Base-by-base conservation (phyloP, 1,284 basidiomycete genomes). In the Stereum hirsutum region DNA sequence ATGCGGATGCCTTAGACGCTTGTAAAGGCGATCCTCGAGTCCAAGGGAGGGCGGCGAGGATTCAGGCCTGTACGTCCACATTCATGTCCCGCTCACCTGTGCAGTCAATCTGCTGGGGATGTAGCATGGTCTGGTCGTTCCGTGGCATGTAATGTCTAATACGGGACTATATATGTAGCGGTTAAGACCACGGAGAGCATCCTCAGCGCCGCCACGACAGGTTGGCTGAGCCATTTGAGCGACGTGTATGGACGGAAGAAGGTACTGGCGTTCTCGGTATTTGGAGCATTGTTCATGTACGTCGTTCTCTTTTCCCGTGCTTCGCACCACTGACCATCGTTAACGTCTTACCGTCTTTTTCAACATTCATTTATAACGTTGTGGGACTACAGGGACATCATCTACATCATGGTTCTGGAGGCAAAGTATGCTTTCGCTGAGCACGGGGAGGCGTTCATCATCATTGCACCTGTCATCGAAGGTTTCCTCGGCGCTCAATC, bases 401-500 rank as follows among this genome's bases (percentile, higher is more conserved):
- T 68, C 19, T 70, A 72, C 48, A 61, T 75, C 15, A 62, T 75
- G 21, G 68, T 73, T 27, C 68, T 69, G 51, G 58, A 56, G 24
- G 57, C 64, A 6, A 46, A 62, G 24, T 61, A 68, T 6, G 33
- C 68, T 17, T 69, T 72, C 42, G 60, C 61, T 26, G 56, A 56
- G 33, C 58, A 71, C 49, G 68, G 64, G 4, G 66, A 71, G 45
- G 58, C 56, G 2, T 61, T 72, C 21, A 69, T 75, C 43, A 57
- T 73, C 20, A 50, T 65, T 25, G 72, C 71, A 4, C 70, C 71
- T 0, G 56, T 74, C 5, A 44, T 72, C 2, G 72, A 75, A 52
- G 72, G 72, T 2, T 49, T 70, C 19, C 65, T 69, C n/a, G 72
- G 72, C 14, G 71, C 67, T 2, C 53, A 73, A 14, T 67, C 70